Evolutionary conservation across 495 filamentous ascomycete species (phyloP), one percentile per base, ranked within the genome.

Genomic region (Neurospora sp.): DNA sequence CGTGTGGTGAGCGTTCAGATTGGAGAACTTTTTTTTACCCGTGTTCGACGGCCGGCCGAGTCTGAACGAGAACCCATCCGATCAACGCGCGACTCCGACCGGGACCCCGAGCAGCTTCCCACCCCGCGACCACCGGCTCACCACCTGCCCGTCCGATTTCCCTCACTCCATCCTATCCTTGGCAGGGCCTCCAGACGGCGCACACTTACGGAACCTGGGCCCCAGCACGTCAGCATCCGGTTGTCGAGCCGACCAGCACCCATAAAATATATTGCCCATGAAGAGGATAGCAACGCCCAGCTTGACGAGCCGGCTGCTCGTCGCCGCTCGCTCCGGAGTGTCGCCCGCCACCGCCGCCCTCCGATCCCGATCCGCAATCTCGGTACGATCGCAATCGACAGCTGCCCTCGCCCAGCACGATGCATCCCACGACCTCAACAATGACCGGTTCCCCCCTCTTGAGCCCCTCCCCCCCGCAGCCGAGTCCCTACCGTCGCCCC

Each of bases 401-500:
- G 73, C 72, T 35, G 70, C 75, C 41, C 59, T 39, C 45, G 69
- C 73, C 65, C 73, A 76, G 59, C 69, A 77, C 69, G 72, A 73
- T 20, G 48, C 76, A 40, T 48, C 74, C 38, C 16, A 74, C 37
- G 72, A 76, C 42, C 73, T 71, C 22, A 75, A 76, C 69, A 72
- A 75, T 70, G 35, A 20, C 3, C 73, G 77, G 37, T 78, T 76
- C 38, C 78, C 79, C 27, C 79, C 79, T 1, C 74, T 77, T 61
- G 78, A 79, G 70, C 74, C 42, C 17, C 71, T 79, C n/a, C 76
- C 74, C n/a, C 74, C 74, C 9, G 20, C 70, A 17, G 72, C 71
- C 53, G 72, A 74, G 37, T 71, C 40, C 53, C 71, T 76, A 41
- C 88, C 92, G 73, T 94, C 92, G 78, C 94, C 91, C 75, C 87